Evolutionary conservation across 169 alveolate genomes (phyloP).

Genomic region (Plasmodium gallinaceum): DNA sequence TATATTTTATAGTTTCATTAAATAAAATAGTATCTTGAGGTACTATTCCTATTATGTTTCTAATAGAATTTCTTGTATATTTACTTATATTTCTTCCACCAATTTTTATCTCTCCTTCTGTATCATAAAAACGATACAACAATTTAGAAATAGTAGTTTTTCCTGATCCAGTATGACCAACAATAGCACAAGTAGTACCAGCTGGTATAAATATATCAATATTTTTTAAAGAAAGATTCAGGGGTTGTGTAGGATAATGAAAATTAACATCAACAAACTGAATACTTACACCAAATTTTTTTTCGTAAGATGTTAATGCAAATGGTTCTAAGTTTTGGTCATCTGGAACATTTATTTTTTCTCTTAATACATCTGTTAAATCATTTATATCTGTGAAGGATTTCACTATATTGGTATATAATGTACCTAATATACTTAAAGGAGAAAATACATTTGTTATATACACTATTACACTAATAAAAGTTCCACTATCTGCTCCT

Average conservation of each 20-base stretch:
- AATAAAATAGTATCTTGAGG: slow-evolving; percentile 94
- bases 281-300: slow-evolving; percentile 69
- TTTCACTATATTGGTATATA: slow-evolving; percentile 80
- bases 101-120: slow-evolving; percentile 80
- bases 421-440: slow-evolving; percentile 81
- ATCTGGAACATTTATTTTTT: slow-evolving; percentile 37
- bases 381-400: slow-evolving; percentile 65
- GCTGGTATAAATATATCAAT: slow-evolving; percentile 66
- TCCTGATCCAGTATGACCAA: slow-evolving; percentile 87
- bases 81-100: slow-evolving; percentile 78
- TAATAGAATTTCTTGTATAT: slow-evolving; percentile 78
- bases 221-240: slow-evolving; percentile 24
- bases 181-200: slow-evolving; percentile 83
- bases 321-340: slow-evolving; percentile 29
- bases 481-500: slow-evolving; percentile 67
- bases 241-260: slow-evolving; percentile 36
- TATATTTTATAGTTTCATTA: slow-evolving; percentile 92
- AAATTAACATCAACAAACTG: slow-evolving; percentile 54
- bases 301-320: slow-evolving; percentile 63
- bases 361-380: slow-evolving; percentile 52
- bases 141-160: slow-evolving; percentile 84
- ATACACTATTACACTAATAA: slow-evolving; percentile 76
- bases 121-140: slow-evolving; percentile 84
- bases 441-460: slow-evolving; percentile 82
- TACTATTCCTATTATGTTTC: slow-evolving; percentile 83